phyloP scores from a whole-genome alignment of 139 green algal genomes.

The Picochlorum sp. region DNA sequence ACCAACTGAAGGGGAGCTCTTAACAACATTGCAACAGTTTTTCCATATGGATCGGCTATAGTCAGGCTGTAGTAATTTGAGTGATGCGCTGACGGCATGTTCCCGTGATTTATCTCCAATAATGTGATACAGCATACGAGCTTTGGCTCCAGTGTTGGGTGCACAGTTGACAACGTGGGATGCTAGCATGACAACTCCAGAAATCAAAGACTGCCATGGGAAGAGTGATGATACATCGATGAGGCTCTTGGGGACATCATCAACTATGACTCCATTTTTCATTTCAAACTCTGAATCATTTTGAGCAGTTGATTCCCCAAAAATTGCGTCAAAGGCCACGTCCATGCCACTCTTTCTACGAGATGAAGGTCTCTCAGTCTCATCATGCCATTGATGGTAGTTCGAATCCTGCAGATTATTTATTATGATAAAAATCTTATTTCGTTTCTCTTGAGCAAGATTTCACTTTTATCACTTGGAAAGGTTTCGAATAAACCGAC shows the following conservation, averaged over 20 bases:
- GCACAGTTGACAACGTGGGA: too few species aligned
- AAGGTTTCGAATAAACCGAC: neutral
- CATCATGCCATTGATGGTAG: conserved; percentile 32
- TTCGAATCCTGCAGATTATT: conserved; percentile 14
- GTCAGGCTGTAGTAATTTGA: too few species aligned
- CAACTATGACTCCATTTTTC: neutral
- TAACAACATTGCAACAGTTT: too few species aligned
- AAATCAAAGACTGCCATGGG: neutral
- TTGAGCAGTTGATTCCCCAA: neutral
- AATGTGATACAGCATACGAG: too few species aligned
- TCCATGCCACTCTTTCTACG: conserved; percentile 10
- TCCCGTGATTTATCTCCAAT: too few species aligned
- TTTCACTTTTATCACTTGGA: too few species aligned
- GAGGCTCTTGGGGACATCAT: neutral
- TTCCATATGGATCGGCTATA: too few species aligned
- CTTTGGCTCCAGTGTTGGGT: too few species aligned
- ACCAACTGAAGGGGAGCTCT: too few species aligned
- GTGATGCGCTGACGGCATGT: too few species aligned
- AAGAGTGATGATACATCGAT: neutral
- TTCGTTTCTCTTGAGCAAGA: neutral
- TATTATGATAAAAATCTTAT: neutral
- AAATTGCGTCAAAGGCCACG: conserved; percentile 18
- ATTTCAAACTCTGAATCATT: neutral
- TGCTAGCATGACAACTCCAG: neutral
- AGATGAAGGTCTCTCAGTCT: conserved; percentile 6